Conservation (phyloP, 2,329 filamentous ascomycete species). For the Pseudogymnoascus verrucosus region DNA sequence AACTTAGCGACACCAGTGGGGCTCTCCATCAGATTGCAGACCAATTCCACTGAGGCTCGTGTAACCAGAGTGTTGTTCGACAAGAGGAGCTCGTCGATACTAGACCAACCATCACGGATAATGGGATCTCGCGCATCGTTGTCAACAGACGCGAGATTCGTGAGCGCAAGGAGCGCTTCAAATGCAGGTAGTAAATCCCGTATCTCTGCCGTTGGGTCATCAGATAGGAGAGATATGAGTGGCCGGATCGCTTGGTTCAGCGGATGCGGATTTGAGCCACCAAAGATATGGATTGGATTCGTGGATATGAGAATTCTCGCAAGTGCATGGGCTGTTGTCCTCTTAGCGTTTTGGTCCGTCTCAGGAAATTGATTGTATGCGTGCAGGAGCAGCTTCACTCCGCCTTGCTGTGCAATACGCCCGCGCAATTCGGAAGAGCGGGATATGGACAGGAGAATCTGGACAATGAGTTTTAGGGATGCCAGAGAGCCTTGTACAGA, state of each 20-base stretch:
- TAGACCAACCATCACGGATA: constrained; percentile 63
- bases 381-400: constrained; percentile 72
- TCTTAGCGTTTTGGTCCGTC: constrained; percentile 39
- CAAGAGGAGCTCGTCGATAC: constrained; percentile 76
- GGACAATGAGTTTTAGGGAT: constrained; percentile 63
- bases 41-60: constrained; percentile 76
- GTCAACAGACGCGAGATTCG: constrained; percentile 81
- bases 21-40: constrained; percentile 79
- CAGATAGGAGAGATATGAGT: constrained; percentile 63
- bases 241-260: constrained; percentile 76
- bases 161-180: constrained; percentile 83
- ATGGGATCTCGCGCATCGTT: constrained; percentile 56
- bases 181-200: constrained; percentile 83
- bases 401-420: constrained; percentile 85
- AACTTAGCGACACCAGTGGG: constrained; percentile 61
- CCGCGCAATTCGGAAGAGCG: constrained; percentile 67
- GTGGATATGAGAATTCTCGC: constrained; percentile 81
- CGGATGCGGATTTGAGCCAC: constrained; percentile 62
- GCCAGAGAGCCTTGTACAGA: constrained; percentile 64
- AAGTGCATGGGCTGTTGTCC: constrained; percentile 68
- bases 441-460: constrained; percentile 71
- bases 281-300: constrained; percentile 78
- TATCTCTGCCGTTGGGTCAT: constrained; percentile 52
- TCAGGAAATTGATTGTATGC: constrained; percentile 56
- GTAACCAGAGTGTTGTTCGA: constrained; percentile 67